Percentiles rank a stretch among this genome's conserved stretches.
Conservation (phyloP, 192 early-diverging fungal species). For the Entomortierella lignicola region DNA sequence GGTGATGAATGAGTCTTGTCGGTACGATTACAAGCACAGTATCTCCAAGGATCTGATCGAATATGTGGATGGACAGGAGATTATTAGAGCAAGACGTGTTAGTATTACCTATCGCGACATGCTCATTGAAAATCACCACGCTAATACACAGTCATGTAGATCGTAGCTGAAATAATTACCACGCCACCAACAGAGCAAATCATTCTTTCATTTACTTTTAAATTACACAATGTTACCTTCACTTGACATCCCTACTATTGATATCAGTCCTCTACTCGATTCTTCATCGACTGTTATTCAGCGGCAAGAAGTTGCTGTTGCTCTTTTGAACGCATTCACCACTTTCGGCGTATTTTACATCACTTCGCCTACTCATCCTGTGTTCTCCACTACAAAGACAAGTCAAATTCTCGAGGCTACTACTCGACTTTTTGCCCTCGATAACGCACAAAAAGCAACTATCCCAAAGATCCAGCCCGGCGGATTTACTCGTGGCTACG, state of each 20-base stretch:
- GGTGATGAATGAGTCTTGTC: slow-evolving; percentile 61
- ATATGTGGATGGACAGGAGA: slow-evolving; percentile 39
- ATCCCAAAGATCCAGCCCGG: slow-evolving; percentile 56
- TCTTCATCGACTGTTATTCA: background rate
- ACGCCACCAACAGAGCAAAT: background rate
- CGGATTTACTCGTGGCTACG: slow-evolving; percentile 60
- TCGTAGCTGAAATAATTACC: background rate
- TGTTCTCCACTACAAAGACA: slow-evolving; percentile 20
- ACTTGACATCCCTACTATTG: slow-evolving; percentile 28
- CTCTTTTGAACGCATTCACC: slow-evolving; percentile 36
- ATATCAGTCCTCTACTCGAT: slow-evolving; percentile 40
- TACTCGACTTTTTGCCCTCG: slow-evolving; percentile 50
- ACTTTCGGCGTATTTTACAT: slow-evolving; percentile 55
- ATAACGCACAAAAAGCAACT: slow-evolving; percentile 30
- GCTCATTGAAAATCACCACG: slow-evolving; percentile 6
- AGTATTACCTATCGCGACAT: slow-evolving; percentile 67
- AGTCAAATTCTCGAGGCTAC: slow-evolving; percentile 31
- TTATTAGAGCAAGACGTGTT: slow-evolving; percentile 70
- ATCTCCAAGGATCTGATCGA: slow-evolving; percentile 74
- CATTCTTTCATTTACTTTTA: background rate
- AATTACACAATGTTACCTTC: slow-evolving; percentile 9
- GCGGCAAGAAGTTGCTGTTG: slow-evolving; percentile 26
- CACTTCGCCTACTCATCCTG: slow-evolving; percentile 46
- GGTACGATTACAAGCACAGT: slow-evolving; percentile 72
- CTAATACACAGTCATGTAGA: background rate